These are phyloP conservation scores for Murraya koenigii DNA, from an alignment of 345 rosid genomes.

Conservation along the genomic window DNA sequence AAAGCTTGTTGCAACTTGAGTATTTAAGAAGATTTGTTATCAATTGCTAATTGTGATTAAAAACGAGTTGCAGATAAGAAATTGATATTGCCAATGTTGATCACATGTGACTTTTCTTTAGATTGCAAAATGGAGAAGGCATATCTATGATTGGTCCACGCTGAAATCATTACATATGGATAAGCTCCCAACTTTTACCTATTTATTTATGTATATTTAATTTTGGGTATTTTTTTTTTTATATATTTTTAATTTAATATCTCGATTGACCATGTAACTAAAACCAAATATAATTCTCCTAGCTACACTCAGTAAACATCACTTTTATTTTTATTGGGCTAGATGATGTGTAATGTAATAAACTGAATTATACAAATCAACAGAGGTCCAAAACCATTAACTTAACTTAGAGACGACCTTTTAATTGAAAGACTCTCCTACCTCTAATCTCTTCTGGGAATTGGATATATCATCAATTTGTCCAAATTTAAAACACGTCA, in stretches of 20 bases:
- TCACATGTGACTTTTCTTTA: constrained; percentile 18
- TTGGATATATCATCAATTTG: not conserved
- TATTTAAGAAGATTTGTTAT: constrained; percentile 1
- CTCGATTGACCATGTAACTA: not conserved
- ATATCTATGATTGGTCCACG: constrained; percentile 3
- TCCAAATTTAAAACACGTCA: not conserved
- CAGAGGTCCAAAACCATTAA: not conserved
- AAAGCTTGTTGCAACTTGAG: constrained; percentile 1
- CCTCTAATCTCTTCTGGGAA: not conserved
- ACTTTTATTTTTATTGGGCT: not conserved
- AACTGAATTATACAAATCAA: too few species aligned
- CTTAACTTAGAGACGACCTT: too few species aligned
- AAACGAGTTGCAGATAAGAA: constrained; percentile 3
- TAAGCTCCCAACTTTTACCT: not conserved
- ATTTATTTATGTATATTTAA: too few species aligned
- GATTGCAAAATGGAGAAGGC: constrained; percentile 17
- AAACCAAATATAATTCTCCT: too few species aligned
- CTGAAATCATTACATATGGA: constrained; percentile 11
- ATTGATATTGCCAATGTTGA: constrained; percentile 12
- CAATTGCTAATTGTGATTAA: not conserved
- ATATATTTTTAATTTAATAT: not conserved
- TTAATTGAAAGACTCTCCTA: not conserved
- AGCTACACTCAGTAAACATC: not conserved
- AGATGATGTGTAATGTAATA: not conserved
- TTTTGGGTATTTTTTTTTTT: not conserved